A percentile compares a stretch with the other conserved stretches of the same genome.
Evolutionary conservation across 176 grass and related monocot genomes (phyloP).

Genomic region (Lolium multiflorum): DNA sequence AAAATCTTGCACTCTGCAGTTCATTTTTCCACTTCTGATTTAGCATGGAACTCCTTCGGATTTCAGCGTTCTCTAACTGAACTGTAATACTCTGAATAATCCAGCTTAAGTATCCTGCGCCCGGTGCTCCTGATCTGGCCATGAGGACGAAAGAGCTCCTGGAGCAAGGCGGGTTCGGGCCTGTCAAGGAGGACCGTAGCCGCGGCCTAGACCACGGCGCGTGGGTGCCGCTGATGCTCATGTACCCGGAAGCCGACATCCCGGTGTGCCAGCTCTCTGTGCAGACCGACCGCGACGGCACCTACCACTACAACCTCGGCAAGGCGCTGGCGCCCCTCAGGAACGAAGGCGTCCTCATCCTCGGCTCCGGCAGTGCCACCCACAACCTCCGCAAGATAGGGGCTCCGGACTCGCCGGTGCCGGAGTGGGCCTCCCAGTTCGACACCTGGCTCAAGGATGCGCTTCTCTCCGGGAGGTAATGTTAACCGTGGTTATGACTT

Average conservation of each 20-base stretch:
- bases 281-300: conserved; percentile 57
- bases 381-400: conserved; percentile 73
- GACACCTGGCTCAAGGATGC: conserved; percentile 82
- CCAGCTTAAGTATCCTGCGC: conserved; percentile 82
- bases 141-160: conserved; percentile 66
- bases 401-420: conserved; percentile 9
- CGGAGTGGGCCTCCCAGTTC: conserved; percentile 75
- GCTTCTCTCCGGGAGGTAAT: conserved; percentile 67
- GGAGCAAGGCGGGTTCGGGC: conserved; percentile 65
- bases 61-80: not conserved
- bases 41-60: not conserved
- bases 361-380: conserved; percentile 85
- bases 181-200: conserved; percentile 58
- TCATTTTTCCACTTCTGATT: no score
- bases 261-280: conserved; percentile 88
- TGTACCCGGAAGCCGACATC: conserved; percentile 79
- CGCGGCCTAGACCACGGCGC: conserved; percentile 89
- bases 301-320: conserved; percentile 87
- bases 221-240: conserved; percentile 81
- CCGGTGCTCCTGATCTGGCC: conserved; percentile 72
- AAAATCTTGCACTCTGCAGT: no score
- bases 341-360: conserved; percentile 70
- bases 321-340: conserved; percentile 67
- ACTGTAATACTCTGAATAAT: not conserved
- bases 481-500: not conserved